phyloP scores from a whole-genome alignment of 106 monocot species.

The Dendrobium catenatum region DNA sequence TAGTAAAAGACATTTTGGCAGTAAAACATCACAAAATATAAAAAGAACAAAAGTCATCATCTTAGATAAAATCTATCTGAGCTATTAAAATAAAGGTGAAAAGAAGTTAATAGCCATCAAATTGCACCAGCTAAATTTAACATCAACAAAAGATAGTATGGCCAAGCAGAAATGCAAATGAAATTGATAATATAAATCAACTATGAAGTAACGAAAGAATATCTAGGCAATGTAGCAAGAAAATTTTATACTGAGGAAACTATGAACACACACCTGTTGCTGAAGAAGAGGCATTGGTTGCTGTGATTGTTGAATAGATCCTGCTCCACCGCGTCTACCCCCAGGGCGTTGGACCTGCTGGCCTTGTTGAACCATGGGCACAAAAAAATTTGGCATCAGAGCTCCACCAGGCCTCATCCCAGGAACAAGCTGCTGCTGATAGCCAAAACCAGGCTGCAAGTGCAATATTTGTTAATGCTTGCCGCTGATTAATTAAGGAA shows the following conservation, averaged over 20 bases:
- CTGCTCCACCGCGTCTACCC: constrained; percentile 51
- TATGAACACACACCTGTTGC: constrained; percentile 36
- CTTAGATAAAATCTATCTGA: too few relatives aligned
- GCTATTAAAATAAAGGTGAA: too few relatives aligned
- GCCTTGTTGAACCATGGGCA: constrained; percentile 67
- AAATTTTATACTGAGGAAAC: neutral
- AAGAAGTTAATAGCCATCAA: neutral
- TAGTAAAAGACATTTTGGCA: neutral
- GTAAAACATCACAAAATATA: neutral
- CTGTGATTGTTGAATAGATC: constrained; percentile 53
- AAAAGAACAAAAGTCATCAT: neutral
- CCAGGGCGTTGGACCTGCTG: constrained; percentile 59
- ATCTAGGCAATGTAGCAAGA: neutral
- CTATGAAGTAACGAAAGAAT: neutral
- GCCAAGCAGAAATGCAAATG: neutral
- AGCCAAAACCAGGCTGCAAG: constrained; percentile 63
- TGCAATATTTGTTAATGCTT: neutral
- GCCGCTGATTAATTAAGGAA: neutral
- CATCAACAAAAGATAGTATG: neutral
- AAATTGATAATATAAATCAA: neutral
- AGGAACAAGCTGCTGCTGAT: constrained; percentile 78
- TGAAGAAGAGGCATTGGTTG: constrained; percentile 47
- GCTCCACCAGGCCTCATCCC: constrained; percentile 75
- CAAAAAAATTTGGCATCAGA: constrained; percentile 70
- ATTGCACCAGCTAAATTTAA: neutral